These are phyloP conservation scores for Oxyria digyna DNA, from an alignment of 148 eudicot species.

Conservation along the genomic window DNA sequence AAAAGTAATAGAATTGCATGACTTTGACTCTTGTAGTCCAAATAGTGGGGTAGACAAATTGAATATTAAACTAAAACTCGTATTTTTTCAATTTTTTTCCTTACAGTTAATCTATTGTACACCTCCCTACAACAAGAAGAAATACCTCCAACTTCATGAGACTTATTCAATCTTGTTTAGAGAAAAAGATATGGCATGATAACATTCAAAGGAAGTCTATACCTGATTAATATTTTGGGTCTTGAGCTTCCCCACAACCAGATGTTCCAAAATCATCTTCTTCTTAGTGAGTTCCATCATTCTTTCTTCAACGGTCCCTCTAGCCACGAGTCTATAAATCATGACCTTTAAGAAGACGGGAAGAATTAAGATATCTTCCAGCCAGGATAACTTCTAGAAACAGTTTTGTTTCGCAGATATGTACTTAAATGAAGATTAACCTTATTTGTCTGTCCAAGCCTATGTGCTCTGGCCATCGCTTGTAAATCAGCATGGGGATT, in stretches of 20 bases:
- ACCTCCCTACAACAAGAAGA: background rate
- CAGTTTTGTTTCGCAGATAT: background rate
- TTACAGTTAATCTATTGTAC: background rate
- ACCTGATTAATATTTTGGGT: slow-evolving; percentile 94
- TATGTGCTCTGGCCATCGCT: slow-evolving; percentile 99
- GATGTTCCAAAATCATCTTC: slow-evolving; percentile 97
- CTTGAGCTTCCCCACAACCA: slow-evolving; percentile 96
- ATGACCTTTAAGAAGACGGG: slow-evolving; percentile 51
- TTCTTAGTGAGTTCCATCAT: slow-evolving; percentile 99
- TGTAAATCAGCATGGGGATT: slow-evolving; percentile 99
- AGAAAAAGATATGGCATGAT: background rate
- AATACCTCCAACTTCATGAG: background rate
- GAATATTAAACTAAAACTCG: too few species aligned
- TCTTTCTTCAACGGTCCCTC: slow-evolving; percentile 96
- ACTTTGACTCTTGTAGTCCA: too few species aligned
- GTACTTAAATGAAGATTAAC: slow-evolving; percentile 18
- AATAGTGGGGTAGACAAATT: too few species aligned
- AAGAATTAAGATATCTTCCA: background rate
- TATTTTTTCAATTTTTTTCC: too few species aligned
- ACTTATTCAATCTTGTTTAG: too few species aligned
- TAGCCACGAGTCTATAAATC: slow-evolving; percentile 83
- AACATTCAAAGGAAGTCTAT: slow-evolving; percentile 1
- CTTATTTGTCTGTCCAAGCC: slow-evolving; percentile 96
- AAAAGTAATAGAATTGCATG: too few species aligned
- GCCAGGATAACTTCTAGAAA: background rate